Evolutionary conservation across 441 rosid species (phyloP), one percentile per base, ranked within the genome.

Genomic region (Theobroma grandiflorum): DNA sequence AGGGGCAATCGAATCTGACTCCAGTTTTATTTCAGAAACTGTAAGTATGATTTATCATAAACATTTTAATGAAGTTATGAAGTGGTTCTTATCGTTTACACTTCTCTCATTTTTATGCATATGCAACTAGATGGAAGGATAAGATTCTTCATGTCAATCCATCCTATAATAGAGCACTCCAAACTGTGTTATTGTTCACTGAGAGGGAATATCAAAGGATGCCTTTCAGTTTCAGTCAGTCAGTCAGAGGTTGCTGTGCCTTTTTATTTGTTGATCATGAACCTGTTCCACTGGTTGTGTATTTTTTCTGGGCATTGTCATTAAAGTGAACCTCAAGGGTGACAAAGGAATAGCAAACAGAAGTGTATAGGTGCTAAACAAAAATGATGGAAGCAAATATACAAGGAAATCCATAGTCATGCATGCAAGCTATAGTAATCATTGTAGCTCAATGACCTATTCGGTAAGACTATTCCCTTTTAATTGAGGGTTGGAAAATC

Each of bases 1-100:
- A 59, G 57, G 62, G 50, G 26, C 22, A 49, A 47, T 78, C 79
- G 20, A 78, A 72, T 63, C 45, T 26, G 31, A 50, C 64, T 76
- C 74, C 14, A 9, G n/a, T 52, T 80, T 40, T 72, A 59, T 37
- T 57, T 26, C 75, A 40, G 16, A 43, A 78, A 58, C 43, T 37
- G 75, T 55, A 35, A 68, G 75, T 52, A 57, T 57, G 38, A 18
- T 68, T 20, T 14, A 42, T 43, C 9, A 11, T 74, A 26, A 26
- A 59, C 14, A 16, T 74, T 59, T 58, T 6, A 42, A 14, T 49
- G 10, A 10, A 76, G 50, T 20, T 12, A 38, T 35, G 3, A 49
- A 66, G 14, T 31, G 20, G n/a, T 52, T 63, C 20, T 2, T n/a
- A 8, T 49, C 58, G 1, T 64, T 18, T 64, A 11, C n/a, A 18